Evolutionary conservation across 2,329 filamentous ascomycete species (phyloP).

Genomic region (Alternaria solani): DNA sequence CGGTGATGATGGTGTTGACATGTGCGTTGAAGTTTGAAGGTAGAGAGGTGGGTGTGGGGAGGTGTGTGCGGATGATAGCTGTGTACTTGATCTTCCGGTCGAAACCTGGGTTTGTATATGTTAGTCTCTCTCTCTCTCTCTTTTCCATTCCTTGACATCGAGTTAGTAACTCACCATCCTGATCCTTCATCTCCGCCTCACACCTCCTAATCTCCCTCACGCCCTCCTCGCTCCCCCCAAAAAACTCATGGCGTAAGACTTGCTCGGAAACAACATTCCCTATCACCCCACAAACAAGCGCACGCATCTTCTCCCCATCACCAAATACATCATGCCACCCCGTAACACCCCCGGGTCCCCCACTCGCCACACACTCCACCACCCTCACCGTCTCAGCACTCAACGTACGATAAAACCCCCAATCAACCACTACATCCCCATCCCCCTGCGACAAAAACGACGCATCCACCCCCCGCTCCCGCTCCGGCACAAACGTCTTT

Average conservation of each 20-base stretch:
- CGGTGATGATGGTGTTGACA: slow-evolving; percentile 22
- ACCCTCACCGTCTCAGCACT: slow-evolving; percentile 29
- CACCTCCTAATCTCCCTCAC: background rate
- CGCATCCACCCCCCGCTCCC: no score
- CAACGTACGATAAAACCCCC: slow-evolving; percentile 12
- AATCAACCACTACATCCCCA: background rate
- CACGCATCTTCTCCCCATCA: slow-evolving; percentile 23
- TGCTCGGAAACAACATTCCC: slow-evolving; percentile 44
- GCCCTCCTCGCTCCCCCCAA: slow-evolving; percentile 26
- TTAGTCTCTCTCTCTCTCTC: slow-evolving; percentile 21
- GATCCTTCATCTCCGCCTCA: slow-evolving; percentile 17
- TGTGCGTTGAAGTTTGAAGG: slow-evolving; percentile 37
- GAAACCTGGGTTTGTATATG: slow-evolving; percentile 23
- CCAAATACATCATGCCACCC: slow-evolving; percentile 41
- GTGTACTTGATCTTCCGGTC: slow-evolving; percentile 28
- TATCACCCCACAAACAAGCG: slow-evolving; percentile 37
- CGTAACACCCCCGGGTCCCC: slow-evolving; percentile 27
- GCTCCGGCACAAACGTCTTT: background rate
- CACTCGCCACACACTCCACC: slow-evolving; percentile 37
- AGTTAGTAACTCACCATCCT: slow-evolving; percentile 33
- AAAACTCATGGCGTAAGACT: slow-evolving; percentile 37
- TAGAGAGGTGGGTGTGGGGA: slow-evolving; percentile 9
- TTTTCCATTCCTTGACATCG: background rate
- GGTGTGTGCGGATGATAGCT: slow-evolving; percentile 7
- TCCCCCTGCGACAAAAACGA: no score